Evolutionary conservation across 352 stramenopile genomes (phyloP).

Genomic region (Phytophthora melonis): DNA sequence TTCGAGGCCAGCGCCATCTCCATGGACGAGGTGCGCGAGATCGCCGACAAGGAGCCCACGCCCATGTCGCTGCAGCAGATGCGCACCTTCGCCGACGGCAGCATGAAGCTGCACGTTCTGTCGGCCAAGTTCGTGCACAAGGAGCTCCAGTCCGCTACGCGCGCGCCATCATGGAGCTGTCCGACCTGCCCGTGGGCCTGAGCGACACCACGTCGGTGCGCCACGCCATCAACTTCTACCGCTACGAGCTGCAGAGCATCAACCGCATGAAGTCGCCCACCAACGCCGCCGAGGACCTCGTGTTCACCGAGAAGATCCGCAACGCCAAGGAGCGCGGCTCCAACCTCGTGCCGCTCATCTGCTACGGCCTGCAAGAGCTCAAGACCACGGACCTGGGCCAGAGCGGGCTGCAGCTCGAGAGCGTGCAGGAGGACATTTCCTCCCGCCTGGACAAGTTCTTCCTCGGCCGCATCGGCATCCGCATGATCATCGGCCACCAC

Average conservation of each 20-base stretch:
- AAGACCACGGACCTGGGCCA: slow-evolving; percentile 60
- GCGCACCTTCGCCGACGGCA: slow-evolving; percentile 70
- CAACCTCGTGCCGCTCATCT: slow-evolving; percentile 83
- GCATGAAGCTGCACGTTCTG: slow-evolving; percentile 64
- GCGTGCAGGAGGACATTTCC: slow-evolving; percentile 74
- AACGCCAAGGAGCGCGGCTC: slow-evolving; percentile 59
- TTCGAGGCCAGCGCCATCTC: slow-evolving; percentile 43
- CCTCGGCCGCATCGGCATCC: slow-evolving; percentile 98
- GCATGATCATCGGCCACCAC: slow-evolving; percentile 97
- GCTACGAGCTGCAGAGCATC: slow-evolving; percentile 58
- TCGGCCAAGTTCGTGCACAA: slow-evolving; percentile 75
- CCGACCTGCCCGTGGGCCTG: slow-evolving; percentile 70
- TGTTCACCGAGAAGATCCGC: slow-evolving; percentile 66
- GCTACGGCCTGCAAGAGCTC: slow-evolving; percentile 69
- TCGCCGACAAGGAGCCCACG: slow-evolving; percentile 61
- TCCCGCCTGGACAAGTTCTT: slow-evolving; percentile 97
- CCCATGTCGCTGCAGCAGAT: slow-evolving; percentile 82
- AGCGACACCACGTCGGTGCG: slow-evolving; percentile 65
- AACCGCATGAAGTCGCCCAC: slow-evolving; percentile 48
- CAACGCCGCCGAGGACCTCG: slow-evolving; percentile 55
- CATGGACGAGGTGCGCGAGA: slow-evolving; percentile 68
- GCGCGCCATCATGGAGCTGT: slow-evolving; percentile 72
- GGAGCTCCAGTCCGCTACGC: slow-evolving; percentile 76
- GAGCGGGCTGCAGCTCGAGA: slow-evolving; percentile 59
- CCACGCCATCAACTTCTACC: slow-evolving; percentile 72